Evolutionary conservation across 371 early-diverging fungal species (phyloP).

Genomic region (Lichtheimia hyalospora): DNA sequence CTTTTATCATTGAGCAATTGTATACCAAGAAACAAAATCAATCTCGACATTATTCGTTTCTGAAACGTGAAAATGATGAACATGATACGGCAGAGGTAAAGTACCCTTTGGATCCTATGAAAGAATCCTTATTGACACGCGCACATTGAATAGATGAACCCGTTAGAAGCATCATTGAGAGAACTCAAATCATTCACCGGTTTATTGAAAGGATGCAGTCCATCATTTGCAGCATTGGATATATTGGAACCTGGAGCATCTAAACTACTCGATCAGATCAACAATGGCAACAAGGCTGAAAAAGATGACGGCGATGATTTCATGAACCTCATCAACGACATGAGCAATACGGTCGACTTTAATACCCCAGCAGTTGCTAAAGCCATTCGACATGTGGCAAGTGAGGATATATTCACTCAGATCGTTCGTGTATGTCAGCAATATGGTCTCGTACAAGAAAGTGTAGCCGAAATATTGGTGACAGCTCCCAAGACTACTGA

Average conservation of each 20-base stretch:
- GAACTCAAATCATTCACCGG: conserved; percentile 46
- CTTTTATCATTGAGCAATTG: neutral
- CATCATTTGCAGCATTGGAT: conserved; percentile 29
- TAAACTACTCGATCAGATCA: conserved; percentile 22
- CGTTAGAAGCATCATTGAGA: conserved; percentile 38
- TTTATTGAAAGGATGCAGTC: conserved; percentile 44
- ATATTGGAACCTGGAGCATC: conserved; percentile 29
- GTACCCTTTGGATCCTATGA: too few relatives aligned
- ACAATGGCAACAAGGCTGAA: conserved; percentile 9
- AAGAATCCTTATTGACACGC: too few relatives aligned
- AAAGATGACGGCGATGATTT: conserved; percentile 37
- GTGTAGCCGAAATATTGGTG: conserved; percentile 22
- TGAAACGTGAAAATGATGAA: neutral
- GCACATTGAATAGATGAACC: conserved; percentile 25
- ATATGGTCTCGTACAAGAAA: conserved; percentile 31
- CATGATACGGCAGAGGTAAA: neutral
- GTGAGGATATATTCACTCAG: conserved; percentile 34
- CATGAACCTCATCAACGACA: conserved; percentile 45
- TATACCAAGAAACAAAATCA: neutral
- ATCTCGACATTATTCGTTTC: neutral
- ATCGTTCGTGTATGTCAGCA: conserved; percentile 37
- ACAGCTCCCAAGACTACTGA: conserved; percentile 6
- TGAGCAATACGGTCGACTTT: conserved; percentile 23
- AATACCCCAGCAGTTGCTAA: conserved; percentile 30
- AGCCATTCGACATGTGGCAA: conserved; percentile 27